Conservation (phyloP, 441 rosid species). For the Cnidoscolus chayamansa region DNA sequence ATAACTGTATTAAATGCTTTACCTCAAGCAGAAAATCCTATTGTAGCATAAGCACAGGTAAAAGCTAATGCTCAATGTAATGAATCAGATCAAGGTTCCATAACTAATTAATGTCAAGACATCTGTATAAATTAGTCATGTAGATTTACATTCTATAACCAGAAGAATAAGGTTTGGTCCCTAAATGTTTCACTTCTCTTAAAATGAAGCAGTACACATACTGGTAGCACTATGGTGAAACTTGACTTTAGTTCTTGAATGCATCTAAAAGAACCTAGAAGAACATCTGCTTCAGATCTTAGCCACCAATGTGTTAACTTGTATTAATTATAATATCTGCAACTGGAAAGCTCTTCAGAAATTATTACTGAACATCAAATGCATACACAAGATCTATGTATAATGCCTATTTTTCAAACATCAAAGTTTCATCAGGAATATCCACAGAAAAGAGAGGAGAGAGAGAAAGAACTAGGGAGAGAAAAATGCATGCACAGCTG, state of each 20-base stretch:
- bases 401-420: constrained; percentile 6
- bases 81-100: not conserved
- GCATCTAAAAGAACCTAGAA: not conserved
- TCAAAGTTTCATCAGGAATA: constrained; percentile 4
- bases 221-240: not conserved
- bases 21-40: not conserved
- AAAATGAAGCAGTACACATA: not conserved
- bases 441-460: not conserved
- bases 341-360: not conserved
- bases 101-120: not conserved
- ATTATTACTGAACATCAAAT: not conserved
- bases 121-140: not conserved
- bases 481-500: not conserved
- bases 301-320: not conserved
- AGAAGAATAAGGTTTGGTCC: not conserved
- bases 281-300: constrained; percentile 3
- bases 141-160: not conserved
- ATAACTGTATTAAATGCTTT: not conserved
- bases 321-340: not conserved
- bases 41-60: not conserved
- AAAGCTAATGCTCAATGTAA: not conserved
- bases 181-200: not conserved
- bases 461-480: not conserved
- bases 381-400: not conserved
- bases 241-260: too few species aligned